These are phyloP conservation scores for Xylaria sp. DNA, from an alignment of 2,329 filamentous ascomycete genomes.

Conservation along the genomic window DNA sequence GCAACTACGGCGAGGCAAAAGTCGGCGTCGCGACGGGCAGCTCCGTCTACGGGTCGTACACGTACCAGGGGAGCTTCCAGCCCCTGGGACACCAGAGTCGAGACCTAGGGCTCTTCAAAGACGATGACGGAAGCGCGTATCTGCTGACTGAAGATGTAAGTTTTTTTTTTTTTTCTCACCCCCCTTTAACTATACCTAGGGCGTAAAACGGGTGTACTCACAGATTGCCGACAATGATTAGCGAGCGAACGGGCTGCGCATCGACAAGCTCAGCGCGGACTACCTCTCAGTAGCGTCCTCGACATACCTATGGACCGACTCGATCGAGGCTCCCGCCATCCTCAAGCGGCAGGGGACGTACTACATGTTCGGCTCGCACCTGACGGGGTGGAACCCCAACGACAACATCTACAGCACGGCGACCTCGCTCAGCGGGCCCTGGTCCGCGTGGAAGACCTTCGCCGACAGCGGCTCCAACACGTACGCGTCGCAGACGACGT, in stretches of 20 bases:
- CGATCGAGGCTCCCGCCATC: constrained; percentile 67
- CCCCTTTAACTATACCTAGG: not conserved
- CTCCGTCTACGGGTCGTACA: constrained; percentile 65
- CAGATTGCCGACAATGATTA: constrained; percentile 36
- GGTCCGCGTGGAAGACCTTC: constrained; percentile 66
- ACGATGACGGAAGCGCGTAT: constrained; percentile 37
- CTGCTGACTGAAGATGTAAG: constrained; percentile 35
- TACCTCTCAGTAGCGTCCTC: constrained; percentile 58
- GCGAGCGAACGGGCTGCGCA: constrained; percentile 63
- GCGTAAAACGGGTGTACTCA: not conserved
- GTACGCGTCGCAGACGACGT: constrained; percentile 65
- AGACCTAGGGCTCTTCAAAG: constrained; percentile 62
- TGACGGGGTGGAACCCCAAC: constrained; percentile 65
- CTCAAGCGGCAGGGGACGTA: constrained; percentile 65
- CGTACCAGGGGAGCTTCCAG: constrained; percentile 46
- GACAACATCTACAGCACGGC: constrained; percentile 69
- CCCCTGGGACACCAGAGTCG: constrained; percentile 58
- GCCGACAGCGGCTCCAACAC: constrained; percentile 62
- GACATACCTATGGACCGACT: constrained; percentile 58
- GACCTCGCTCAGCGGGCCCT: constrained; percentile 62
- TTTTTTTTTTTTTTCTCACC: not conserved
- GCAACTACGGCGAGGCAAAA: constrained; percentile 65
- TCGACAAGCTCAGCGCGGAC: constrained; percentile 61
- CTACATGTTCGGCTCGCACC: constrained; percentile 67
- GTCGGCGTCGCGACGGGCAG: constrained; percentile 67